Evolutionary conservation across 768 basidiomycete genomes (phyloP), one percentile per base, ranked within the genome.

Genomic region (Naganishia onofrii): DNA sequence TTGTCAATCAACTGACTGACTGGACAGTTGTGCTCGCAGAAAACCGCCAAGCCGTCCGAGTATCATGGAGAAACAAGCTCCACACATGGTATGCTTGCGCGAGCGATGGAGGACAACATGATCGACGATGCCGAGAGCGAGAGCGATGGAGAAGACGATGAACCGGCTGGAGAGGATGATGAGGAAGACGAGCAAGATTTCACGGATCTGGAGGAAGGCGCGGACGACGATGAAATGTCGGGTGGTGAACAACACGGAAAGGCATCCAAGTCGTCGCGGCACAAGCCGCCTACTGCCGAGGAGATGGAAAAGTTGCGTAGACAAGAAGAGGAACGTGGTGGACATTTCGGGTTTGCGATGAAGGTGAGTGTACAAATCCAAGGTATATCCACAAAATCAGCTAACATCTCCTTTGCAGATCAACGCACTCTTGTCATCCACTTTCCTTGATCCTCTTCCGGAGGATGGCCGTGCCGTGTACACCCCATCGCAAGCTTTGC

Each of bases 281-380:
- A 76, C 75, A 73, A 76, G 23, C 76, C 81, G 1, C 81, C 81
- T 0, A 82, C 82, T 0, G 74, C 72, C n/a, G 75, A 76, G 66
- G 90, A 93, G 78, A 82, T 93, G 54, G 84, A 87, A 67, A 81
- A 80, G 7, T 88, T 93, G 72, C 89, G 88, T 75, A 89, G 88
- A 76, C 90, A 90, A 21, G 66, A 73, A 66, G 70, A 72, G 64
- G 69, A 65, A 36, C 31, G 57, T 29, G 58, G 58, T 67, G 63
- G 57, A 1, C 29, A 66, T 63, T 75, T 68, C 31, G 66, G 56
- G 26, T 60, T 60, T 51, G 67, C 55, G 10, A 71, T 68, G 64
- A 74, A 53, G 66, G 56, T 71, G 23, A 19, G 57, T 63, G 5
- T 10, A n/a, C n/a, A n/a, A n/a, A n/a, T n/a, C n/a, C n/a, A n/a